Evolutionary conservation across 805 yeast species (phyloP), one percentile per base, ranked within the genome.

Genomic region (Deakozyma indianensis): DNA sequence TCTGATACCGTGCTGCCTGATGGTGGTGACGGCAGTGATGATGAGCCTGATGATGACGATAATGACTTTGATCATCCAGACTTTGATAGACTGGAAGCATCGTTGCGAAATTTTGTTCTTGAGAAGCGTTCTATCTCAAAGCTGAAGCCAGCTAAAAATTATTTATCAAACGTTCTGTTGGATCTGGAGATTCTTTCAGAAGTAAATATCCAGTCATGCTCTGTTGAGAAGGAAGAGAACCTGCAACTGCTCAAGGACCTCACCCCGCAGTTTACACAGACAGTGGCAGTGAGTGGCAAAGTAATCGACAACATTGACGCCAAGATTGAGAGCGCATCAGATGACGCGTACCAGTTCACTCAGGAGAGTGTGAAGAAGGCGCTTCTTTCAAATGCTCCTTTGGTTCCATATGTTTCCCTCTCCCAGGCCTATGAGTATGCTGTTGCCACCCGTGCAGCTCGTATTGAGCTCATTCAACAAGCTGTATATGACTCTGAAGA

Each of bases 141-240:
- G 59, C 67, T 92, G 14, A 73, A 85, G 28, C 99, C 99, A 0
- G 97, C 96, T 0, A 86, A 87, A 57, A 88, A 80, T n/a, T 92
- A 83, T 54, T 64, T 90, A 23, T 49, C 70, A 18, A 90, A 87
- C 54, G 57, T 88, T 11, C 70, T 83, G 38, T 60, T 61, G 21
- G 99, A 92, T 56, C 56, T 90, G 35, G 65, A 66, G 43, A 62
- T 65, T 1, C 66, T 92, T 20, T 71, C 94, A 0, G 63, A 68
- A 7, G 63, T 74, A n/a, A 92, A 88, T 58, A 70, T 76, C 43
- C 61, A 68, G n/a, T 64, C 74, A 14, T 73, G 78, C 51, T 52
- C 62, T 14, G 62, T 66, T 22, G 83, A 78, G 47, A 71, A 70
- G 43, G 69, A 68, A 3, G 61, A 67, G 27, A 63, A 77, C 49